Conservation (phyloP, 2,329 filamentous ascomycete genomes). For the Verticillium tricorpus region DNA sequence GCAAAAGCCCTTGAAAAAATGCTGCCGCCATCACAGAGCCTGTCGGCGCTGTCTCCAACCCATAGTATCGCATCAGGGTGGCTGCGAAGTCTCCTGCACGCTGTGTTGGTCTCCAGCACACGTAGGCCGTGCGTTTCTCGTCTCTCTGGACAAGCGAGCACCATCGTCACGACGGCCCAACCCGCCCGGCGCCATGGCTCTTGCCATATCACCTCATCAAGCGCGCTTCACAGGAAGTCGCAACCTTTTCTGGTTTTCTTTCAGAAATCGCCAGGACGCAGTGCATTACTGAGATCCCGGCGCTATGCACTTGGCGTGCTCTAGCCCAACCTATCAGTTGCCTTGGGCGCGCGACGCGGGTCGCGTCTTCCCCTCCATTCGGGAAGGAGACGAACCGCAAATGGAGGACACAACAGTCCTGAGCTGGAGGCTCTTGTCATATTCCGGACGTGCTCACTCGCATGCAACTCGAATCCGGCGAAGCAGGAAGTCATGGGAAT, state of each 20-base stretch:
- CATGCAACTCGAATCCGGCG: neutral
- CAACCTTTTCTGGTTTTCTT: neutral
- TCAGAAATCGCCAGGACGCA: neutral
- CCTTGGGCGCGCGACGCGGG: neutral
- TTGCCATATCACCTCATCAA: neutral
- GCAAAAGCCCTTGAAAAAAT: conserved; percentile 3
- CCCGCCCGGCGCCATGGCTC: neutral
- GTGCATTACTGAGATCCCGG: neutral
- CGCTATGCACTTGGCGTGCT: neutral
- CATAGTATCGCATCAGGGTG: neutral
- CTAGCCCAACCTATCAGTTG: neutral
- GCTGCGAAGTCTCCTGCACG: neutral
- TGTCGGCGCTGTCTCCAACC: neutral
- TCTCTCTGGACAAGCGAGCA: too few relatives aligned
- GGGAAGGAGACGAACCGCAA: neutral
- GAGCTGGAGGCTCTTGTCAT: neutral
- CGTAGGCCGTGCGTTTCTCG: neutral
- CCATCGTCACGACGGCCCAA: too few relatives aligned
- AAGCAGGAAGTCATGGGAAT: neutral
- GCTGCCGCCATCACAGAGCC: neutral
- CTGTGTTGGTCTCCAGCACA: neutral
- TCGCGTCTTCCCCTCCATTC: neutral
- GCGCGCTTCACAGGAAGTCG: neutral
- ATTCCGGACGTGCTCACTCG: neutral
- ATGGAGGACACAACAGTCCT: neutral